Percentiles rank a stretch among this genome's conserved stretches.
phyloP scores from a whole-genome alignment of 2,329 filamentous ascomycete species.

The Macroventuria anomochaeta region DNA sequence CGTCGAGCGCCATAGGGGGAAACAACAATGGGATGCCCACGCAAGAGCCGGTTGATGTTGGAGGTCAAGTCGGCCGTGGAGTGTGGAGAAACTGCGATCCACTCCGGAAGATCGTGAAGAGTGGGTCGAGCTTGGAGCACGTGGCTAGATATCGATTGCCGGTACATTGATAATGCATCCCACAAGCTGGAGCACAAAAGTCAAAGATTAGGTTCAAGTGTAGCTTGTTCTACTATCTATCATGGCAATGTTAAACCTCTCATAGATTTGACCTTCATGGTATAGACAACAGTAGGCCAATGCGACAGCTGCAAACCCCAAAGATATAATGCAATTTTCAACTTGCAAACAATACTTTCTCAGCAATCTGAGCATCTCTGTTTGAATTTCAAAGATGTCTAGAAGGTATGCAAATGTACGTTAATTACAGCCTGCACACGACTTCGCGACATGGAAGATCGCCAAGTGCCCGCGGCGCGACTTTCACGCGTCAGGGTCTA shows the following conservation, averaged over 20 bases:
- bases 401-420: background rate
- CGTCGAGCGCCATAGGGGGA: background rate
- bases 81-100: constrained; percentile 8
- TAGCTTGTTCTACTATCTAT: background rate
- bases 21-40: background rate
- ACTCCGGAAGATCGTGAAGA: background rate
- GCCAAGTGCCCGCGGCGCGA: constrained; percentile 14
- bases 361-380: too few relatives aligned
- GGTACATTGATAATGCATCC: constrained; percentile 9
- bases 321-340: too few relatives aligned
- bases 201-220: background rate
- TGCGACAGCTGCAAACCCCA: too few relatives aligned
- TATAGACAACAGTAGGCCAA: too few relatives aligned
- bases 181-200: background rate
- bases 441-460: constrained; percentile 4
- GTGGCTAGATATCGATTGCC: constrained; percentile 20
- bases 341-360: too few relatives aligned
- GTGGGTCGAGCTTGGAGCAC: constrained; percentile 17
- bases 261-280: too few relatives aligned
- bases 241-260: too few relatives aligned
- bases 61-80: constrained; percentile 5
- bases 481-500: constrained; percentile 38
- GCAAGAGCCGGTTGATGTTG: background rate
- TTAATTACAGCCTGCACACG: background rate
- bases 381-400: too few relatives aligned